These are phyloP conservation scores for Geum urbanum DNA, from an alignment of 306 rosid species.

Conservation along the genomic window DNA sequence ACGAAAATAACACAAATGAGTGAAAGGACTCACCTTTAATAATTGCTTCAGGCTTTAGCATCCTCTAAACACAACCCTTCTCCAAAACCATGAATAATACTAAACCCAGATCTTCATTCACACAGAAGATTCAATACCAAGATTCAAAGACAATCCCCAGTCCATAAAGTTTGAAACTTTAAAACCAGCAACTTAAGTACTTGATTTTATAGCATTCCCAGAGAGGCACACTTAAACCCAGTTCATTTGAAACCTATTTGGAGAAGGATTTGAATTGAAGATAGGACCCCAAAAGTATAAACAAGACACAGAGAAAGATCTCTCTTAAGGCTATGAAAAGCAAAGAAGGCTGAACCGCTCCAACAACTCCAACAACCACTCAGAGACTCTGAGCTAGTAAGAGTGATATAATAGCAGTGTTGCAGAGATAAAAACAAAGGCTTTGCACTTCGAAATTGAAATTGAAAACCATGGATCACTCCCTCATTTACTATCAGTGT, in stretches of 20 bases:
- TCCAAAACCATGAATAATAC: not conserved
- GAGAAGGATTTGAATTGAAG: not conserved
- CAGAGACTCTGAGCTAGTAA: constrained; percentile 5
- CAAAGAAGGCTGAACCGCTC: constrained; percentile 11
- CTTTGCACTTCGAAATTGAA: not conserved
- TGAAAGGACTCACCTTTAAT: constrained; percentile 32
- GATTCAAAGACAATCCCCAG: constrained; percentile 16
- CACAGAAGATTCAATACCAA: constrained; percentile 23
- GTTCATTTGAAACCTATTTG: not conserved
- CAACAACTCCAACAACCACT: constrained; percentile 39
- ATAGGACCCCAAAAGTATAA: not conserved
- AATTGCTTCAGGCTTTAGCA: constrained; percentile 34
- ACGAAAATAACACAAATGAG: constrained; percentile 22
- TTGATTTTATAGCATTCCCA: not conserved
- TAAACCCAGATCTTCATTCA: constrained; percentile 11
- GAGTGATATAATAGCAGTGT: not conserved
- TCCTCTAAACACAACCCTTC: constrained; percentile 20
- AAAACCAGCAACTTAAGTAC: constrained; percentile 2
- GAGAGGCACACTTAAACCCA: not conserved
- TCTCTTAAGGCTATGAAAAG: not conserved
- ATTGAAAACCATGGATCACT: constrained; percentile 15
- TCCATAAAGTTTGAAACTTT: not conserved
- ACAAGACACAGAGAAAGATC: constrained; percentile 2
- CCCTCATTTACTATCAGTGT: constrained; percentile 34
- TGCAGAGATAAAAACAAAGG: constrained; percentile 16